Conservation (phyloP, 1,139 yeast species). For the Candida labiduridarum region DNA sequence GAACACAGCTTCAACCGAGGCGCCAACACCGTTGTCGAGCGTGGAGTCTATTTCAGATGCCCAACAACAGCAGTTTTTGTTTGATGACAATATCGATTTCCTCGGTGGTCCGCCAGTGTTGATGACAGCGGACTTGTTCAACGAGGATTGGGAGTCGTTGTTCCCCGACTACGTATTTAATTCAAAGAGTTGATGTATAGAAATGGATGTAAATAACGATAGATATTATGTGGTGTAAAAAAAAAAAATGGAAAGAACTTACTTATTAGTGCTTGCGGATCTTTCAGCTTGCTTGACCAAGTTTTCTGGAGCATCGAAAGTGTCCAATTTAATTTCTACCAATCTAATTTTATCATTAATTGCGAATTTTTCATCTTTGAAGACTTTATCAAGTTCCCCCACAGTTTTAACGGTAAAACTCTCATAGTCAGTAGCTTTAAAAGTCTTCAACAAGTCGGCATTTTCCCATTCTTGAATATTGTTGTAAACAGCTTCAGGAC, state of each 20-base stretch:
- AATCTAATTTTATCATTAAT: constrained; percentile 68
- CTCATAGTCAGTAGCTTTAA: constrained; percentile 67
- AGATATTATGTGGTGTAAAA: too few species aligned
- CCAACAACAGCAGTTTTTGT: constrained; percentile 13
- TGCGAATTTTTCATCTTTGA: constrained; percentile 56
- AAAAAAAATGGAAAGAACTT: not conserved
- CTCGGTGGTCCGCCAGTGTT: constrained; percentile 57
- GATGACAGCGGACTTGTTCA: too few species aligned
- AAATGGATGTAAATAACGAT: too few species aligned
- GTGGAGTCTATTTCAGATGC: not conserved
- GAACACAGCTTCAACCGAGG: not conserved
- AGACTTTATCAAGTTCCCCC: constrained; percentile 67
- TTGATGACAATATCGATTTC: constrained; percentile 38
- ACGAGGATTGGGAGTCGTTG: too few species aligned
- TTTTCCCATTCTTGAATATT: constrained; percentile 86
- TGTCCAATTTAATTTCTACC: constrained; percentile 77
- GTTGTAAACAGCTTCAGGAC: constrained; percentile 73
- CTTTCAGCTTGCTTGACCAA: constrained; percentile 69
- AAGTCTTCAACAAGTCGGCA: constrained; percentile 64
- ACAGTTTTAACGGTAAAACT: constrained; percentile 58
- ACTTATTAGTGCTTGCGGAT: constrained; percentile 65
- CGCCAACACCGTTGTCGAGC: constrained; percentile 1
- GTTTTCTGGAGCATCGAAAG: constrained; percentile 79
- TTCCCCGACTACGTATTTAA: too few species aligned
- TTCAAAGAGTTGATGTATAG: too few species aligned